Conservation (phyloP, 2,329 filamentous ascomycete genomes). For the Neopestalotiopsis sp. region DNA sequence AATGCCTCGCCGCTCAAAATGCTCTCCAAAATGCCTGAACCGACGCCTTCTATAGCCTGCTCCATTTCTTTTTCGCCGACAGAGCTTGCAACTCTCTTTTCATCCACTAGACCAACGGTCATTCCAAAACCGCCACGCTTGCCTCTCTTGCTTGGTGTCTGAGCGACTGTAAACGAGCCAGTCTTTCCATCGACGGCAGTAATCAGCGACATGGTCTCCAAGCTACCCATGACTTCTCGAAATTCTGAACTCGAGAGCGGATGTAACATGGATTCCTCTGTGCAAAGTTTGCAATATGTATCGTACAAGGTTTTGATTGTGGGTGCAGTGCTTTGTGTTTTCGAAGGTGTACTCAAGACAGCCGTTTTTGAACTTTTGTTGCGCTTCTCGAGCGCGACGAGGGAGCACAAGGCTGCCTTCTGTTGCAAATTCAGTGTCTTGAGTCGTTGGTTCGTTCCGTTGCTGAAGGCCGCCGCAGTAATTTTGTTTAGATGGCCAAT, state of each 20-base stretch:
- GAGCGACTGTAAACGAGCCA: slow-evolving; percentile 66
- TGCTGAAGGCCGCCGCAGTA: slow-evolving; percentile 87
- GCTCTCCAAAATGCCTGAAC: slow-evolving; percentile 64
- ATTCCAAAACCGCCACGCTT: slow-evolving; percentile 56
- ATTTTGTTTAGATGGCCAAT: slow-evolving; percentile 93
- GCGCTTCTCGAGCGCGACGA: slow-evolving; percentile 84
- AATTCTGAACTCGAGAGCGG: slow-evolving; percentile 92
- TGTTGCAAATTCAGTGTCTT: slow-evolving; percentile 92
- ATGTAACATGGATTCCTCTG: slow-evolving; percentile 84
- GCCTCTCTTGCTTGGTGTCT: slow-evolving; percentile 74
- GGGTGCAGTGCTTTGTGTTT: slow-evolving; percentile 66
- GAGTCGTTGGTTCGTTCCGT: slow-evolving; percentile 83
- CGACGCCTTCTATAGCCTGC: slow-evolving; percentile 67
- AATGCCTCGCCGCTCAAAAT: slow-evolving; percentile 67
- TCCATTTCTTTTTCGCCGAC: slow-evolving; percentile 82
- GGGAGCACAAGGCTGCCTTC: slow-evolving; percentile 89
- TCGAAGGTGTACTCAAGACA: slow-evolving; percentile 61
- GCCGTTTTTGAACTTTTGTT: slow-evolving; percentile 55
- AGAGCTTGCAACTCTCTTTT: slow-evolving; percentile 78
- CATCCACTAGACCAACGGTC: slow-evolving; percentile 63
- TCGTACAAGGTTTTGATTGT: slow-evolving; percentile 85
- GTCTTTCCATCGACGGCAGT: slow-evolving; percentile 72
- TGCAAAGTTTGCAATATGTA: slow-evolving; percentile 83
- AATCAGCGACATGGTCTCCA: slow-evolving; percentile 87
- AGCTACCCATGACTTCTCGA: slow-evolving; percentile 84